Percentiles rank a stretch among this genome's conserved stretches.
phyloP scores from a whole-genome alignment of 192 early-diverging fungal genomes.

The Backusella psychrophila region DNA sequence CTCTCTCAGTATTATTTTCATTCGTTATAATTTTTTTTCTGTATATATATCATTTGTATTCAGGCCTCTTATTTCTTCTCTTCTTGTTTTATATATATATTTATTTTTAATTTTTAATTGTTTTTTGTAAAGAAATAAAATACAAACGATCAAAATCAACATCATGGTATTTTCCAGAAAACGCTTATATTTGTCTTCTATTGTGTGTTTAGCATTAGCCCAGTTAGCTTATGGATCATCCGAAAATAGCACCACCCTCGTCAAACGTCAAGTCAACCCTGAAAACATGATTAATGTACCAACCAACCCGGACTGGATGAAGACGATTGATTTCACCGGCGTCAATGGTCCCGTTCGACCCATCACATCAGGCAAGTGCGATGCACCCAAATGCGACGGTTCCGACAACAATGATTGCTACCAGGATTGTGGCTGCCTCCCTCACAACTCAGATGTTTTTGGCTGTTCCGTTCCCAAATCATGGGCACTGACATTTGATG shows the following conservation, averaged over 20 bases:
- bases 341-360: slow-evolving; percentile 6
- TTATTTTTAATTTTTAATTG: background rate
- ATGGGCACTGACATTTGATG: slow-evolving; percentile 55
- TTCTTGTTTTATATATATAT: background rate
- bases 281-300: background rate
- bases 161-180: background rate
- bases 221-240: background rate
- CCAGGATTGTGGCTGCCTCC: slow-evolving; percentile 28
- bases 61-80: background rate
- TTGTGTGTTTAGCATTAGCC: background rate
- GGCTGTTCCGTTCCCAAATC: slow-evolving; percentile 17
- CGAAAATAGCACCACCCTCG: background rate
- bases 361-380: slow-evolving; percentile 25
- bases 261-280: background rate
- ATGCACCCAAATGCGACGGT: slow-evolving; percentile 27
- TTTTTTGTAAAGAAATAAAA: background rate
- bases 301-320: background rate
- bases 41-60: background rate
- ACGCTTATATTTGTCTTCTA: background rate
- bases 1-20: background rate
- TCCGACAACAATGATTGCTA: slow-evolving; percentile 33
- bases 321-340: background rate
- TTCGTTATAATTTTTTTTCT: background rate
- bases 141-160: background rate
- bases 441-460: slow-evolving; percentile 20